Percentiles rank a stretch among this genome's conserved stretches.
These are phyloP conservation scores for Solanum hybrid DNA, from an alignment of 305 asterid genomes.

Conservation along the genomic window DNA sequence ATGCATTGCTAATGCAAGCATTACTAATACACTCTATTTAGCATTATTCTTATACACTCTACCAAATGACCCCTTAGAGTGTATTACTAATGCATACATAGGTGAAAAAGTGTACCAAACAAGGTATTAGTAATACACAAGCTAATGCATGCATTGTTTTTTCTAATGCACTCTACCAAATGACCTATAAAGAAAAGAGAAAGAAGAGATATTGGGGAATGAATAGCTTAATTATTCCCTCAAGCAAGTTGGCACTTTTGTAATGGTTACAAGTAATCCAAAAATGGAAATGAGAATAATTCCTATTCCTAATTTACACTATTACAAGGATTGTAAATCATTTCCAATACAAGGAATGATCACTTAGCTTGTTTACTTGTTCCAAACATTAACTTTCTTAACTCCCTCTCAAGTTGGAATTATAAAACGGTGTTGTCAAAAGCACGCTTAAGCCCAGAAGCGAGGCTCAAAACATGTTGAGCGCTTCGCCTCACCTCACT, in stretches of 20 bases:
- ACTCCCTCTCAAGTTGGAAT: neutral
- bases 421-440: neutral
- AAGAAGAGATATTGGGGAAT: neutral
- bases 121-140: neutral
- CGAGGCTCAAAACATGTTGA: neutral
- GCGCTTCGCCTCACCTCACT: neutral
- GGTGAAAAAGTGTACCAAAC: neutral
- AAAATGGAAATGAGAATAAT: neutral
- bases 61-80: too few relatives aligned
- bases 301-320: neutral
- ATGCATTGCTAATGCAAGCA: too few relatives aligned
- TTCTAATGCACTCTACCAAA: neutral
- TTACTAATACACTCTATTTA: too few relatives aligned
- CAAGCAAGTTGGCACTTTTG: neutral
- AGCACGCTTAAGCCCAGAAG: neutral
- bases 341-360: neutral
- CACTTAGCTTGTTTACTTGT: neutral
- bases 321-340: neutral
- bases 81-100: neutral
- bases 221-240: neutral
- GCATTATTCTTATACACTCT: too few relatives aligned
- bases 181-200: neutral
- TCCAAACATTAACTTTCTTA: neutral
- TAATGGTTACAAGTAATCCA: neutral
- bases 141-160: neutral